Percentiles rank a stretch among this genome's conserved stretches.
Conservation (phyloP, 495 filamentous ascomycete genomes). For the Podospora anserina region DNA sequence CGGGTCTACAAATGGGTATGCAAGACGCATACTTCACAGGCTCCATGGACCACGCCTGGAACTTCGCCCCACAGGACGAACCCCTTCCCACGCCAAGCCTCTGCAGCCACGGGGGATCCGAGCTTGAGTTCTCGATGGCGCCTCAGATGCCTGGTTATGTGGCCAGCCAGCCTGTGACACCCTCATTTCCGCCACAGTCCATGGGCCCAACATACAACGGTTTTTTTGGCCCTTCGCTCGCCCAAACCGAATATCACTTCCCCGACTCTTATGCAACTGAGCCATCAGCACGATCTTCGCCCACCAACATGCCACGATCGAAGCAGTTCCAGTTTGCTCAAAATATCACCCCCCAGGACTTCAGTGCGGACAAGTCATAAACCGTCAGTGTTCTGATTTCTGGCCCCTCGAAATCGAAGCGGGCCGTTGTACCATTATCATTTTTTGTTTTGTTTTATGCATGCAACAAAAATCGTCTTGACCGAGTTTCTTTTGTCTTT, state of each 20-base stretch:
- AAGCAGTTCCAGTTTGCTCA: conserved; percentile 51
- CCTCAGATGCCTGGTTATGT: conserved; percentile 41
- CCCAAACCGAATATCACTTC: conserved; percentile 43
- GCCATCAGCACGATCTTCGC: conserved; percentile 42
- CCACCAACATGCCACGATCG: conserved; percentile 35
- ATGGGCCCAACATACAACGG: conserved; percentile 37
- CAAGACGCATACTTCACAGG: conserved; percentile 33
- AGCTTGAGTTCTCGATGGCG: conserved; percentile 39
- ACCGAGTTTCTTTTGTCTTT: not conserved
- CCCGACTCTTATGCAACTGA: conserved; percentile 42
- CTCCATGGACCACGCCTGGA: conserved; percentile 31
- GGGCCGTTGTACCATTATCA: conserved; percentile 15
- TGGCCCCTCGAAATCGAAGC: conserved; percentile 4
- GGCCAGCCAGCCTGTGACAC: conserved; percentile 43
- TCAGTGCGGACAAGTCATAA: conserved; percentile 29
- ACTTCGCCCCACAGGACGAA: conserved; percentile 38
- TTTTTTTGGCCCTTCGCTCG: conserved; percentile 28
- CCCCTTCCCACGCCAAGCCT: conserved; percentile 44
- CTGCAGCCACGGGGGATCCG: conserved; percentile 42
- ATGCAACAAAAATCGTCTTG: not conserved
- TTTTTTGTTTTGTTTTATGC: not conserved
- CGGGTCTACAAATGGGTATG: conserved; percentile 36
- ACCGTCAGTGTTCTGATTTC: not conserved
- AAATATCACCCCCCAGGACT: conserved; percentile 49
- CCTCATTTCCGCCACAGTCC: conserved; percentile 37